phyloP scores from a whole-genome alignment of 306 rosid species.

The Cyclanthera cordifolia region DNA sequence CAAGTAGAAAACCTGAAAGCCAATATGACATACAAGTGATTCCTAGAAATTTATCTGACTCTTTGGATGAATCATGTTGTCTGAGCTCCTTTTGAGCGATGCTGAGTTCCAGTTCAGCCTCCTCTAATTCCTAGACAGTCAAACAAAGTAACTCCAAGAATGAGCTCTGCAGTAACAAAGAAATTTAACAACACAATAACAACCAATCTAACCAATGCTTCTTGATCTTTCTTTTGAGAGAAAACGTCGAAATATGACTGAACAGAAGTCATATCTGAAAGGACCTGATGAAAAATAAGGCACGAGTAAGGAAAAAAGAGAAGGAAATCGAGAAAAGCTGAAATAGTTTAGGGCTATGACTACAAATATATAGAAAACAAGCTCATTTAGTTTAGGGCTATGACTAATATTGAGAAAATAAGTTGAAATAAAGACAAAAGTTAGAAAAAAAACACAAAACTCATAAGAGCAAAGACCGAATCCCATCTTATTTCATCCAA shows the following conservation, averaged over 20 bases:
- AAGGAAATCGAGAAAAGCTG: constrained; percentile 1
- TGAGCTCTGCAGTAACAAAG: neutral
- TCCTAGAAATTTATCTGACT: constrained; percentile 25
- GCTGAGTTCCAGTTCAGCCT: constrained; percentile 78
- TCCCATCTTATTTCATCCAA: neutral
- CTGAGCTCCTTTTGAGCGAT: constrained; percentile 48
- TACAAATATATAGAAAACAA: neutral
- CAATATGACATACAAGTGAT: neutral
- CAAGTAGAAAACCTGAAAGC: neutral
- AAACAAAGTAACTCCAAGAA: constrained; percentile 15
- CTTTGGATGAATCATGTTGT: constrained; percentile 25
- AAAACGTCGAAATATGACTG: constrained; percentile 67
- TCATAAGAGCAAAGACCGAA: neutral
- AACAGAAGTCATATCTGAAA: constrained; percentile 58
- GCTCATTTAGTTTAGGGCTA: no score
- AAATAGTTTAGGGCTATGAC: neutral
- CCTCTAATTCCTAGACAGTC: constrained; percentile 60
- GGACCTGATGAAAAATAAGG: constrained; percentile 41
- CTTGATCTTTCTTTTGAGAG: constrained; percentile 52
- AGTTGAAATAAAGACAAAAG: neutral
- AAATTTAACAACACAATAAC: constrained; percentile 9
- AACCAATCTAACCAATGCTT: constrained; percentile 44
- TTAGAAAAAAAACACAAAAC: neutral
- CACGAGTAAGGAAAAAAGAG: constrained; percentile 12
- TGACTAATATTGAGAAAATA: neutral